Base-by-base conservation (phyloP, 108 stramenopile genomes). In the Nitzschia inconspicua region DNA sequence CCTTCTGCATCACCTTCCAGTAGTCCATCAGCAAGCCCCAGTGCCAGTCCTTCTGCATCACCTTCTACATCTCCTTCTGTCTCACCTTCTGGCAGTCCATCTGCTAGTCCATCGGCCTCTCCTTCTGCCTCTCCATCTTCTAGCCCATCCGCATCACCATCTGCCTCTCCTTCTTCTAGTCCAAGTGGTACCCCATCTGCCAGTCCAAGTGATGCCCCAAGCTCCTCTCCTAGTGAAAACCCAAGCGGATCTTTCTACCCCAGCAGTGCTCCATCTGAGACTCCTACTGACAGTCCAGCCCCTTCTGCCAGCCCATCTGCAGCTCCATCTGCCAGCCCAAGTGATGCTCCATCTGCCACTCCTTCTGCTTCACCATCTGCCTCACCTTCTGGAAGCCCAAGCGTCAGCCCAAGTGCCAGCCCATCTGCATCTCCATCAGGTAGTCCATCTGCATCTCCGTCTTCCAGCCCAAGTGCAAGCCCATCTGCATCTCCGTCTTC, bases 231-330 rank as follows among this genome's bases (percentile, higher is more conserved):
- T 7, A 29, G 10, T 30, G 13, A 16, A 28, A 27, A 18, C 18
- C 56, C 56, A 40, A 31, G 37, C 16, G 29, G 25, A 11, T 14
- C 18, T 7, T 24, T 46, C n/a, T 18, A 18, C 6, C 26, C 22
- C 44, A 53, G 51, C 25, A 22, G 32, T 41, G 20, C 59, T 2
- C 59, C 59, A 19, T 55, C 66, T 19, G 28, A 0, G 0, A 56
- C 39, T 34, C 66, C 66, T 27, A 42, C 67, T 42, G 27, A 10
- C 19, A 25, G 28, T 41, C 57, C 49, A 28, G 37, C 31, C 39
- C 56, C 56, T 5, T 43, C 55, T 28, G 44, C n/a, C 1, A n/a
- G 23, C 3, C 29, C 39, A 37, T 43, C 63, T 2, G 7, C 49
- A 2, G 28, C 22, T 3, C 61, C 49, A 3, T 23, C 30, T 9